These are phyloP conservation scores for Closterium sp. DNA, from an alignment of 139 green algal genomes.

Conservation along the genomic window DNA sequence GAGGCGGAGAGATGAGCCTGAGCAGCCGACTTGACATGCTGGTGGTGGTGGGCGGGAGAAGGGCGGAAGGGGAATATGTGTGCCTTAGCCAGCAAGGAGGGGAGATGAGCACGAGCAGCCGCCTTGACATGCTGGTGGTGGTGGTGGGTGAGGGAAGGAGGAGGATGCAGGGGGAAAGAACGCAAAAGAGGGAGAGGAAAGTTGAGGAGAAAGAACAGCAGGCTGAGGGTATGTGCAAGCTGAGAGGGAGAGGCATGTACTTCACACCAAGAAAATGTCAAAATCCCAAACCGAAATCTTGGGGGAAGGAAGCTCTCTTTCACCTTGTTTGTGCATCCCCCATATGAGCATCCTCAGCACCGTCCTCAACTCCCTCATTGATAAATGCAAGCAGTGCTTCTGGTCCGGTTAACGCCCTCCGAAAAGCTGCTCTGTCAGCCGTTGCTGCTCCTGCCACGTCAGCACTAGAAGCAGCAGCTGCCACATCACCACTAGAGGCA, in stretches of 20 bases:
- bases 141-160: no score
- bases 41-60: neutral
- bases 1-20: neutral
- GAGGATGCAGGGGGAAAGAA: no score
- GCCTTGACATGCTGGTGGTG: no score
- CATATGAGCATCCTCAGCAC: neutral
- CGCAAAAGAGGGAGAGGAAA: no score
- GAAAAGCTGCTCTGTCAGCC: neutral
- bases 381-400: neutral
- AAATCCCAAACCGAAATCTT: no score
- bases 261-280: no score
- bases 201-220: no score
- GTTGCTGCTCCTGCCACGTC: neutral
- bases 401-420: neutral
- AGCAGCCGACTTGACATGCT: neutral
- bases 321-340: neutral
- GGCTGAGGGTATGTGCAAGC: no score
- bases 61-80: neutral
- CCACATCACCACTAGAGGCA: neutral
- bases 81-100: no score
- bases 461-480: neutral
- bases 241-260: no score
- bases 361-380: neutral
- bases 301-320: no score
- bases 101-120: no score